Conservation (phyloP, 176 grass and related monocot species). For the Neostapfia colusana region DNA sequence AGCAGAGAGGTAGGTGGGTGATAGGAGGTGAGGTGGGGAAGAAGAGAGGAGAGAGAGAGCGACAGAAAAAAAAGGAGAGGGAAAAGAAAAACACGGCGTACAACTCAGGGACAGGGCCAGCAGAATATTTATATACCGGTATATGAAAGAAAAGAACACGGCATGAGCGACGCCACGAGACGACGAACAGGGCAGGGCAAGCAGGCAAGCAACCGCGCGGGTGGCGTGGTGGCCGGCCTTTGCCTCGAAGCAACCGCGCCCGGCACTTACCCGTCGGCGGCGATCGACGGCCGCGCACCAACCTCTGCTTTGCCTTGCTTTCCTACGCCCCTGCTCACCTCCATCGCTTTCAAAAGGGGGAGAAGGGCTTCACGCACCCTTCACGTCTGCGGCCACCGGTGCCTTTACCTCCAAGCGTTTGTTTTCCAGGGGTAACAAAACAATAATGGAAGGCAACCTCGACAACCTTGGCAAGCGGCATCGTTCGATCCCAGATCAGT, state of each 20-base stretch:
- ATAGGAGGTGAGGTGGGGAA: conserved; percentile 22
- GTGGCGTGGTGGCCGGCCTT: not conserved
- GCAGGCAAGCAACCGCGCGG: too few relatives aligned
- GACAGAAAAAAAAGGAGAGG: not conserved
- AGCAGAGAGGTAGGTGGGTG: conserved; percentile 40
- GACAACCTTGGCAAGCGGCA: not conserved
- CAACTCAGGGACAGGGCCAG: conserved; percentile 38
- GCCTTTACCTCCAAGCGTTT: conserved; percentile 10
- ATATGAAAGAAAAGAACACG: not conserved
- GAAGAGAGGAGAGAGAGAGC: not conserved
- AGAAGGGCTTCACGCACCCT: not conserved
- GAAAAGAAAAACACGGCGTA: not conserved
- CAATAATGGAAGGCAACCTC: not conserved
- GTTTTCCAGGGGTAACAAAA: not conserved
- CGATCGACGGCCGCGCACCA: conserved; percentile 17
- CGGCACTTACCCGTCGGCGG: not conserved
- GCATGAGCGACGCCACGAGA: conserved; percentile 4
- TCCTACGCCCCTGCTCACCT: not conserved
- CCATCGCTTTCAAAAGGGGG: not conserved
- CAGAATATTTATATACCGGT: conserved; percentile 47
- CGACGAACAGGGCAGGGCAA: too few relatives aligned
- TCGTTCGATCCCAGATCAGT: conserved; percentile 2
- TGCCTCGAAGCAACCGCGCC: conserved; percentile 44
- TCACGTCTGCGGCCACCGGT: not conserved
- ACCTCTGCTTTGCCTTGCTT: not conserved